Evolutionary conservation across 139 green algal genomes (phyloP), one percentile per base, ranked within the genome.

Genomic region (Marvania coccoides): DNA sequence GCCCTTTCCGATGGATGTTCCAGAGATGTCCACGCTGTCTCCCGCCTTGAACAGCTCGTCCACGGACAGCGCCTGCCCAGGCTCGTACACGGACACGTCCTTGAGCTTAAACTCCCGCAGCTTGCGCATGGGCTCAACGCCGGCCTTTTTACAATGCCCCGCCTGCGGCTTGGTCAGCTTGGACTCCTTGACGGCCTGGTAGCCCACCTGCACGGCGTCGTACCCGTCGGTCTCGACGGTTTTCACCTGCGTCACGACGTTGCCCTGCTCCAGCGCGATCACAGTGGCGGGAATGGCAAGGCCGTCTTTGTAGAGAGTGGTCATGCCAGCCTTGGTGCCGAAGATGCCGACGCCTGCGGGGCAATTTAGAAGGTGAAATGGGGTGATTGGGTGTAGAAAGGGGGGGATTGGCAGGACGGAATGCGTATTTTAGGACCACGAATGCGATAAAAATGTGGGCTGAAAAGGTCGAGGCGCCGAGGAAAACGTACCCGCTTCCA

Each of bases 271-370:
- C 28, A 98, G 69, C 2, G 84, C 89, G 58, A 98, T 93, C 2
- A 98, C 89, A 34, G 94, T 97, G 34, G 85, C 87, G 2, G 91
- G 86, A 9, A 96, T 63, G 24, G 79, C 81, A 29, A 88, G 61
- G 47, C 94, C 94, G 30, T 96, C 80, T 6, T 83, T 72, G 13
- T 76, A 95, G 76, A 98, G 42, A 19, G 42, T 58, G 37, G 61
- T 95, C 94, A 99, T 99, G 66, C 93, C 94, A 9, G 92, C 94
- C 83, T 99, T 99, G 36, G 88, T 98, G 39, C 88, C 94, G 12
- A 91, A 69, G 15, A 69, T 37, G 19, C 61, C 61, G 15, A 69
- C 61, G 36, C 61, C 61, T 69, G n/a, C 24, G n/a, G 6, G 12
- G 13, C 12, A 13, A 13, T 10, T 46, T n/a, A n/a, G n/a, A n/a